Conservation (phyloP, 179 eudicot genomes). For the Heliamphora pulchella region DNA sequence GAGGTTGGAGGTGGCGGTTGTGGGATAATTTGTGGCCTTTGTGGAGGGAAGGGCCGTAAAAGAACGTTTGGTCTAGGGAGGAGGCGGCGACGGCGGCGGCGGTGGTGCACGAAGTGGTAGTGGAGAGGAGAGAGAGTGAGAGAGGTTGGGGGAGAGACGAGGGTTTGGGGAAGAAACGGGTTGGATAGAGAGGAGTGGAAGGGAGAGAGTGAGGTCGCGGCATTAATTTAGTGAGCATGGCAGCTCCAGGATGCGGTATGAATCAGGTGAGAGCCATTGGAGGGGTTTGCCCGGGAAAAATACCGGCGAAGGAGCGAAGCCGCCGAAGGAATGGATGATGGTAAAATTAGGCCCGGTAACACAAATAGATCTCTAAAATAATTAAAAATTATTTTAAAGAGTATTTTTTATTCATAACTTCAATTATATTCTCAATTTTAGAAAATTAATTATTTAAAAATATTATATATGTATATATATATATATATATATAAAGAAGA, state of each 20-base stretch:
- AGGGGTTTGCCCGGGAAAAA: neutral
- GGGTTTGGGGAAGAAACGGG: slow-evolving; percentile 22
- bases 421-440: too few relatives aligned
- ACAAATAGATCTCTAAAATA: too few relatives aligned
- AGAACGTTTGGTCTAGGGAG: slow-evolving; percentile 17
- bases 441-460: too few relatives aligned
- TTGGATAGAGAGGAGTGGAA: neutral
- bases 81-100: slow-evolving; percentile 18
- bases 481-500: too few relatives aligned
- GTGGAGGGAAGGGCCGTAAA: slow-evolving; percentile 80
- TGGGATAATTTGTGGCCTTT: slow-evolving; percentile 44
- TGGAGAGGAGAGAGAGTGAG: slow-evolving; percentile 20
- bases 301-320: neutral
- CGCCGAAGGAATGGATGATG: too few relatives aligned
- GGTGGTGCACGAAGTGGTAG: slow-evolving; percentile 14
- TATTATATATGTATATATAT: too few relatives aligned
- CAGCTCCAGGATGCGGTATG: neutral
- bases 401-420: too few relatives aligned
- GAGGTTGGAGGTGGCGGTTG: neutral
- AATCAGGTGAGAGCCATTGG: neutral
- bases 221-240: slow-evolving; percentile 2
- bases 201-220: slow-evolving; percentile 14
- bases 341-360: too few relatives aligned
- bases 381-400: too few relatives aligned
- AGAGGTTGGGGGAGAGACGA: slow-evolving; percentile 20